Conservation (phyloP, 169 alveolate genomes). For the Theileria equi region DNA sequence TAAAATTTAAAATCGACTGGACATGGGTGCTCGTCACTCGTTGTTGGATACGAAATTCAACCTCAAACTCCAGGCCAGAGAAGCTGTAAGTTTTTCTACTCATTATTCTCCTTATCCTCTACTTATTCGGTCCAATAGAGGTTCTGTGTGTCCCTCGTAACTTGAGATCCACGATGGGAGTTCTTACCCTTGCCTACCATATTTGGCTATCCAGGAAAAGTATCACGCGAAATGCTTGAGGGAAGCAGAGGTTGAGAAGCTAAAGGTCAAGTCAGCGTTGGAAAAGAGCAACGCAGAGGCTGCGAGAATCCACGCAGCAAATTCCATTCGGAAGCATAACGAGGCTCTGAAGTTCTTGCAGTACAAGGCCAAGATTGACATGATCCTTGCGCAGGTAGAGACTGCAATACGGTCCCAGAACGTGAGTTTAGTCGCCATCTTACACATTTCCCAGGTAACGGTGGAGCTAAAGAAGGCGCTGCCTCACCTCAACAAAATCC, state of each 20-base stretch:
- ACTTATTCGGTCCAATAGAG: background rate
- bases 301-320: conserved; percentile 63
- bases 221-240: conserved; percentile 38
- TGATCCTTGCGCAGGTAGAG: conserved; percentile 33
- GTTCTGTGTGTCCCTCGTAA: background rate
- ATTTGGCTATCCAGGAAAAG: conserved; percentile 21
- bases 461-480: conserved; percentile 27
- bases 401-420: conserved; percentile 30
- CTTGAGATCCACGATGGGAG: background rate
- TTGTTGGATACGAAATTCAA: conserved; percentile 48
- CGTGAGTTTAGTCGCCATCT: conserved; percentile 9
- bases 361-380: conserved; percentile 49
- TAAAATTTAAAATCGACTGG: too few species aligned
- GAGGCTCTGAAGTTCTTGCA: conserved; percentile 56
- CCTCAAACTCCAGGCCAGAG: conserved; percentile 59
- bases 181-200: background rate
- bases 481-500: conserved; percentile 33
- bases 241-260: conserved; percentile 52
- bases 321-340: conserved; percentile 38
- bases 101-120: background rate
- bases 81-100: conserved; percentile 27
- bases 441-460: conserved; percentile 42
- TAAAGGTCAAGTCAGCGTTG: conserved; percentile 45
- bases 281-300: conserved; percentile 49
- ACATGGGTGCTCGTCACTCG: conserved; percentile 54